Evolutionary conservation across 2,329 filamentous ascomycete genomes (phyloP).

Genomic region (Thielaviopsis euricoi): DNA sequence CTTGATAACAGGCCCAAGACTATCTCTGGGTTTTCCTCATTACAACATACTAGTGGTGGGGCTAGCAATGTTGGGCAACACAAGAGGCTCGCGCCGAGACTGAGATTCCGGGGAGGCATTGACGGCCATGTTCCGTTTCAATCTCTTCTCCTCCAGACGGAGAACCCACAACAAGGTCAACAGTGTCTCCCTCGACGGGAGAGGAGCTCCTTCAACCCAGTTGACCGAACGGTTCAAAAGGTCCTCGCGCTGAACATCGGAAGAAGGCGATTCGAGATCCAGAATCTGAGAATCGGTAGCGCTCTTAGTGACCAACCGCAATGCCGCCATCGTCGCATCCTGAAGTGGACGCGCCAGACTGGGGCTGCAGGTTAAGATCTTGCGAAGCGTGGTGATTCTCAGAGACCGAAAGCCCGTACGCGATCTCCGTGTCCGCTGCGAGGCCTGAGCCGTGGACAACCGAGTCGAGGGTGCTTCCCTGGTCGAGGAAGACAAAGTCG

Average conservation of each 20-base stretch:
- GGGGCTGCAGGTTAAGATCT: slow-evolving; percentile 58
- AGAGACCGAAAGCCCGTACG: slow-evolving; percentile 38
- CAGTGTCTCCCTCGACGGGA: slow-evolving; percentile 32
- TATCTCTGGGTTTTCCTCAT: not conserved
- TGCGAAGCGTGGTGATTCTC: slow-evolving; percentile 44
- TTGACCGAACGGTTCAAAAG: slow-evolving; percentile 21
- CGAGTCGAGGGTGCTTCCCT: slow-evolving; percentile 27
- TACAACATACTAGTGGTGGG: slow-evolving; percentile 6
- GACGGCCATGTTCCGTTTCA: slow-evolving; percentile 10
- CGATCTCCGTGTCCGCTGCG: slow-evolving; percentile 35
- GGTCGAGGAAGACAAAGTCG: slow-evolving; percentile 36
- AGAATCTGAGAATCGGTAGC: slow-evolving; percentile 27
- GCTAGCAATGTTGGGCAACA: slow-evolving; percentile 3
- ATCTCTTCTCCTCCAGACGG: slow-evolving; percentile 25
- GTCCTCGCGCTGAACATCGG: slow-evolving; percentile 22
- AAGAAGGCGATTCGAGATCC: slow-evolving; percentile 18
- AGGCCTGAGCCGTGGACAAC: slow-evolving; percentile 31
- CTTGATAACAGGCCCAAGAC: not conserved
- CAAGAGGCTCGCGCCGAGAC: slow-evolving; percentile 2
- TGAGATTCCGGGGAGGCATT: not conserved
- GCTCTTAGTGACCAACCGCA: slow-evolving; percentile 53
- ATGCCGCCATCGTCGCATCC: slow-evolving; percentile 59
- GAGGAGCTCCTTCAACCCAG: slow-evolving; percentile 13
- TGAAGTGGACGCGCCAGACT: slow-evolving; percentile 54
- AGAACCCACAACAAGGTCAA: slow-evolving; percentile 32